Base-by-base conservation (phyloP, 495 filamentous ascomycete species). In the Aspergillus biplanus region DNA sequence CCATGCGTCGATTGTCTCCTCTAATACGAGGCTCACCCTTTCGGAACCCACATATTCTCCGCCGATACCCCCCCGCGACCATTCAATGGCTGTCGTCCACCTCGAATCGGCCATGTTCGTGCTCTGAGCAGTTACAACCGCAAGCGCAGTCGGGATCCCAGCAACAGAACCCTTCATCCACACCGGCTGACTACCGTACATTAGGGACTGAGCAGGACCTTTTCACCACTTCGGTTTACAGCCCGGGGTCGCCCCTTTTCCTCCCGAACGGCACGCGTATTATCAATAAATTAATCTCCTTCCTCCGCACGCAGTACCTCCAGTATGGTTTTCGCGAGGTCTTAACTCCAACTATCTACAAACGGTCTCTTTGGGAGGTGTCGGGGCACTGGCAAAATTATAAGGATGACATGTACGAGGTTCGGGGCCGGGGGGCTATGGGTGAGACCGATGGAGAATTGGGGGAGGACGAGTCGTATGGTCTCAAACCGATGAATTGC, bases 401-500 rank as follows among this genome's bases (percentile, higher is more conserved):
- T 75, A 89, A 90, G 65, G 89, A 96, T 70, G 92, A 97, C 69
- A 97, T 97, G 93, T 97, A 92, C 78, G 88, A 90, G 59, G 93
- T 97, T 33, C 89, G 85, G 5, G 87, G 82, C 59, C 84, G 84
- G 12, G 85, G 83, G 13, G 81, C 82, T n/a, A 78, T 73, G 6
- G 86, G 80, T 3, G 72, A 78, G 4, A 73, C 68, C 21, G 70
- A 75, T 0, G 75, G 75, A 7, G 80, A 86, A 56, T 55, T 69
- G 6, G 82, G 83, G 55, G 86, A 92, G 63, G 83, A 90, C 53
- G 90, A 90, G 65, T 89, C 92, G 55, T 97, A 93, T 71, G 92
- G 92, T 3, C 82, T 97, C 55, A 97, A 97, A 72, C 93, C 93
- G 27, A 97, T 97, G 93, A 97, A 97, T 69, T 97, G 93, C 72